These are phyloP conservation scores for Tylopilus plumbeoviolaceoides DNA, from an alignment of 768 basidiomycete species.

Conservation along the genomic window DNA sequence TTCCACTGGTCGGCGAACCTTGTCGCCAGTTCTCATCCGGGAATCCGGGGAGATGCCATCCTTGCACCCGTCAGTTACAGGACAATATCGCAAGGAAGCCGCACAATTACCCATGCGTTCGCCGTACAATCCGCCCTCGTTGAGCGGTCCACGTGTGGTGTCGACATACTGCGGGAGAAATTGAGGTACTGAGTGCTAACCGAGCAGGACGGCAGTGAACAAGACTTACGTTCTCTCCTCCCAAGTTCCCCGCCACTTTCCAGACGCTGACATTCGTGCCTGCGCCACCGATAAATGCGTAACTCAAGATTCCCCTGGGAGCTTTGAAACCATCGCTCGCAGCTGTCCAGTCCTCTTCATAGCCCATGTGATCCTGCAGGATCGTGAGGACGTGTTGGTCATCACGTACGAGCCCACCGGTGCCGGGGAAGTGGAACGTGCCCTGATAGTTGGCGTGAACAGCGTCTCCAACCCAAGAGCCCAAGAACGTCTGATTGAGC, in stretches of 20 bases:
- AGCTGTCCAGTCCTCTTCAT: constrained; percentile 42
- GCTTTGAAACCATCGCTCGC: constrained; percentile 45
- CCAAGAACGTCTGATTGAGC: constrained; percentile 45
- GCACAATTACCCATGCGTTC: constrained; percentile 41
- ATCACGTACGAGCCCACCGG: constrained; percentile 13
- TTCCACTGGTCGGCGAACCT: constrained; percentile 40
- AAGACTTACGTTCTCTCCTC: constrained; percentile 40
- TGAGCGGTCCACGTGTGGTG: constrained; percentile 48
- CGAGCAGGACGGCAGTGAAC: not conserved
- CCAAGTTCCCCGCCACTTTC: constrained; percentile 51
- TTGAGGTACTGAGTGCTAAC: not conserved
- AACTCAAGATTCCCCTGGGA: constrained; percentile 46
- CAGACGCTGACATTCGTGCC: constrained; percentile 37
- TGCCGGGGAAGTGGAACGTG: constrained; percentile 13
- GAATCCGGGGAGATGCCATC: constrained; percentile 59
- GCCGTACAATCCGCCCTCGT: constrained; percentile 56
- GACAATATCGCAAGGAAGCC: not conserved
- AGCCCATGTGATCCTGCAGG: constrained; percentile 53
- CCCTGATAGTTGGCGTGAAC: constrained; percentile 10
- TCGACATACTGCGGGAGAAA: constrained; percentile 39
- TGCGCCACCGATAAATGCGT: constrained; percentile 41
- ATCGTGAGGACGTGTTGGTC: constrained; percentile 45
- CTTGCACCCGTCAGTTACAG: constrained; percentile 9
- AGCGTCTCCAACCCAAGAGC: constrained; percentile 32
- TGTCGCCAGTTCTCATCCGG: constrained; percentile 43